Evolutionary conservation across 2,329 filamentous ascomycete genomes (phyloP).

Genomic region (Nemania sp.): DNA sequence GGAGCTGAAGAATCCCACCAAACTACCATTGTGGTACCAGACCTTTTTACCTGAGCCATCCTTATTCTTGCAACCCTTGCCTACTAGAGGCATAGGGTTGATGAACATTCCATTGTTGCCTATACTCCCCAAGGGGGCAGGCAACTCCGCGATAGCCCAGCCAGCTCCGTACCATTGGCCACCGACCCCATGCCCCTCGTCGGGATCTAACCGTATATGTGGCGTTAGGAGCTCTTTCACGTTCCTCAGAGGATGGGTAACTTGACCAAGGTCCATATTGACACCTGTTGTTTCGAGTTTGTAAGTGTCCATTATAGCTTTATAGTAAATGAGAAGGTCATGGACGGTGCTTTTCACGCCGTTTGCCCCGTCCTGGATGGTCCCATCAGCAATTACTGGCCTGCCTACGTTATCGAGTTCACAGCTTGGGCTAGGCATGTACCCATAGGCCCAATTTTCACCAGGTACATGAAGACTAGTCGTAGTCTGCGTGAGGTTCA

Average conservation of each 20-base stretch:
- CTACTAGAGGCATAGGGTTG: constrained; percentile 5
- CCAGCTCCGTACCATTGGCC: constrained; percentile 1
- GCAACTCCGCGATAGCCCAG: constrained; percentile 10
- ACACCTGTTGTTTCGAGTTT: background rate
- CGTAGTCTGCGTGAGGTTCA: constrained; percentile 4
- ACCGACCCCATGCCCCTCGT: background rate
- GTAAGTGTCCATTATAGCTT: constrained; percentile 8
- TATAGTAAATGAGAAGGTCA: constrained; percentile 10
- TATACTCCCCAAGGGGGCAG: constrained; percentile 3
- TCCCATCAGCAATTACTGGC: background rate
- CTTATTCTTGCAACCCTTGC: background rate
- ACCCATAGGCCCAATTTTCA: constrained; percentile 5
- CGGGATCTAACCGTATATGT: constrained; percentile 4
- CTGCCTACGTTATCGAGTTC: background rate
- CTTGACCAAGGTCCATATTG: too few relatives aligned
- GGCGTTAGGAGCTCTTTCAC: background rate
- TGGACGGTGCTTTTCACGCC: constrained; percentile 7
- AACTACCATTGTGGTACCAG: constrained; percentile 6
- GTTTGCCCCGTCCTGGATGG: constrained; percentile 1
- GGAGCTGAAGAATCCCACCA: constrained; percentile 6
- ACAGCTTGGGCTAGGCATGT: background rate
- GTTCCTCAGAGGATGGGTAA: background rate
- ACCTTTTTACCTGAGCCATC: background rate
- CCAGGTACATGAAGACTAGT: background rate
- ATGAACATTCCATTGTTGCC: constrained; percentile 9